Conservation (phyloP, 2,329 filamentous ascomycete genomes). For the Ascochyta koolunga region DNA sequence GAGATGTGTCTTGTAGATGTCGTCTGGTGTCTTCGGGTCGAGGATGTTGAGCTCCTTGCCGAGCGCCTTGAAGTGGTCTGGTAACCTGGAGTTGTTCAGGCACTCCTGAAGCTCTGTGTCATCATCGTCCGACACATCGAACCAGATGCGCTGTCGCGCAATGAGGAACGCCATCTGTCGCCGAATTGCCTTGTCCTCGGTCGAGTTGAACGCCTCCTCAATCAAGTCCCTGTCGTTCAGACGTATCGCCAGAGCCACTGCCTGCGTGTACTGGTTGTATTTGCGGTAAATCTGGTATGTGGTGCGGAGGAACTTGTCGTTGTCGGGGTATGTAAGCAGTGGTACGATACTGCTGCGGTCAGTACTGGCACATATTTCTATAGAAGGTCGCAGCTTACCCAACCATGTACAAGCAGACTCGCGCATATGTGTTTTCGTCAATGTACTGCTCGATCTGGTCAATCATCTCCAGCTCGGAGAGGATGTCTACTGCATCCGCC, state of each 20-base stretch:
- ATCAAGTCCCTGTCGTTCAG: conserved; percentile 88
- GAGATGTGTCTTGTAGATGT: conserved; percentile 99
- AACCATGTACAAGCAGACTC: conserved; percentile 97
- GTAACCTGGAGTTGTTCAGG: conserved; percentile 83
- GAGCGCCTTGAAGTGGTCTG: conserved; percentile 90
- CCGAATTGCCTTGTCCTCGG: conserved; percentile 80
- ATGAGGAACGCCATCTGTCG: conserved; percentile 95
- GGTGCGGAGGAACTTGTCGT: conserved; percentile 90
- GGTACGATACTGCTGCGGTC: conserved; percentile 78
- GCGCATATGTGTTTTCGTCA: conserved; percentile 89
- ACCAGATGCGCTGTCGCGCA: conserved; percentile 85
- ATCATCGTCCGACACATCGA: conserved; percentile 74
- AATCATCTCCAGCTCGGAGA: conserved; percentile 98
- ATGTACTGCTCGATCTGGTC: conserved; percentile 87
- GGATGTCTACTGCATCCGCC: conserved; percentile 93
- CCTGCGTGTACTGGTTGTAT: conserved; percentile 91
- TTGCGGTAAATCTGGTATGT: conserved; percentile 92
- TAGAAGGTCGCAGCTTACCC: conserved; percentile 51
- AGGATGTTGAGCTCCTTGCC: conserved; percentile 96
- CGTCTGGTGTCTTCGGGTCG: conserved; percentile 94
- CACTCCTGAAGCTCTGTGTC: conserved; percentile 80
- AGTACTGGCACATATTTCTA: conserved; percentile 17
- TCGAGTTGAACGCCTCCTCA: conserved; percentile 77
- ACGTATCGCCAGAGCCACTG: conserved; percentile 91
- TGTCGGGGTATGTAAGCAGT: conserved; percentile 94